Evolutionary conservation across 768 basidiomycete species (phyloP).

Genomic region (Kwoniella europaea): DNA sequence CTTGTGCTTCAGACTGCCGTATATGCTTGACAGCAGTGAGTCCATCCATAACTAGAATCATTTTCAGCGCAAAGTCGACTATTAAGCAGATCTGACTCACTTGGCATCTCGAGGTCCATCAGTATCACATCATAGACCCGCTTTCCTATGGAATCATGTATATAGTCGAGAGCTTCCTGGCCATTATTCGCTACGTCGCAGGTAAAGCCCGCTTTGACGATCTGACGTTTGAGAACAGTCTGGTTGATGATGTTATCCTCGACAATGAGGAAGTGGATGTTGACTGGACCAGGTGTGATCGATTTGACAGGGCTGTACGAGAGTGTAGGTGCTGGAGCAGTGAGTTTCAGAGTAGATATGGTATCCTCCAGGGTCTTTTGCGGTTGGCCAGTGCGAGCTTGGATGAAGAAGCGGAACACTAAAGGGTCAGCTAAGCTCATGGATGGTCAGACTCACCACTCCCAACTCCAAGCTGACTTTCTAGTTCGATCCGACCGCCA

Average conservation of each 20-base stretch:
- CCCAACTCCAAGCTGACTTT: conserved; percentile 36
- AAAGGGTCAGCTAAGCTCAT: conserved; percentile 1
- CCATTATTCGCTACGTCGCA: conserved; percentile 42
- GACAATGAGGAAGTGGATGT: conserved; percentile 25
- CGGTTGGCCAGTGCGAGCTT: conserved; percentile 17
- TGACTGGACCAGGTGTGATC: not conserved
- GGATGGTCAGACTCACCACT: conserved; percentile 25
- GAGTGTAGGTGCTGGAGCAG: conserved; percentile 13
- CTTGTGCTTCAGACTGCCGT: conserved; percentile 27
- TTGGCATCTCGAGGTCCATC: conserved; percentile 49
- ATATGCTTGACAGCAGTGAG: conserved; percentile 40
- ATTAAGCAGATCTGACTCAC: conserved; percentile 6
- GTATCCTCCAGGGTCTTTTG: conserved; percentile 13
- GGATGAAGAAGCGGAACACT: conserved; percentile 39
- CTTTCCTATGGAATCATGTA: conserved; percentile 14
- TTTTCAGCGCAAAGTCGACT: not conserved
- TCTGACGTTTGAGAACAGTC: conserved; percentile 36
- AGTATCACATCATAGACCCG: conserved; percentile 34
- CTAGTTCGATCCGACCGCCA: conserved; percentile 48
- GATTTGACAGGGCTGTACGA: not conserved
- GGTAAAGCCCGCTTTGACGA: conserved; percentile 37
- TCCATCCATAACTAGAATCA: conserved; percentile 42
- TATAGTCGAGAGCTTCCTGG: conserved; percentile 32
- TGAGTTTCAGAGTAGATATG: conserved; percentile 1
- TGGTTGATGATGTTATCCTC: conserved; percentile 50